A percentile compares a stretch with the other conserved stretches of the same genome.
These are phyloP conservation scores for Phaffia rhodozyma DNA, from an alignment of 1,284 basidiomycete species.

Conservation along the genomic window DNA sequence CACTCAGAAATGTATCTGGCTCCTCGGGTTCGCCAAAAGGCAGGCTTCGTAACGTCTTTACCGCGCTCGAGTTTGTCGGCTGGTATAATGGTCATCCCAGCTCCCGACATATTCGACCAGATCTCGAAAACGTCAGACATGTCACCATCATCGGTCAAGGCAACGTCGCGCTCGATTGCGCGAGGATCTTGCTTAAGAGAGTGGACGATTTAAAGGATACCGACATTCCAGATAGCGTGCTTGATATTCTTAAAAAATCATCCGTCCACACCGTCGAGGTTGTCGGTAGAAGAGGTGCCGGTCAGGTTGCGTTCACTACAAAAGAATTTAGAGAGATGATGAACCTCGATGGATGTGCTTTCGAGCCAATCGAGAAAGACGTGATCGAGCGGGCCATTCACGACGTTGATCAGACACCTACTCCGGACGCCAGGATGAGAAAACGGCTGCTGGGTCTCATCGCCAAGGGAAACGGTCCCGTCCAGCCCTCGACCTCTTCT, in stretches of 20 bases:
- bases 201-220: conserved; percentile 52
- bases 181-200: conserved; percentile 69
- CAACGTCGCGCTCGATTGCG: conserved; percentile 90
- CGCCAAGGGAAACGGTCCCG: conserved; percentile 25
- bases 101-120: conserved; percentile 34
- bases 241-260: conserved; percentile 55
- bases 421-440: conserved; percentile 33
- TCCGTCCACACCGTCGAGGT: conserved; percentile 66
- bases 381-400: conserved; percentile 32
- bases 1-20: conserved; percentile 38
- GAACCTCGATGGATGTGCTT: conserved; percentile 55
- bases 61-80: conserved; percentile 78
- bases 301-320: conserved; percentile 82
- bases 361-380: conserved; percentile 36
- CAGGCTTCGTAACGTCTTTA: conserved; percentile 45
- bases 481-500: background rate
- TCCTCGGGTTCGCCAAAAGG: conserved; percentile 38
- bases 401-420: conserved; percentile 22
- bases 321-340: conserved; percentile 92
- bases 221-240: conserved; percentile 67
- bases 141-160: conserved; percentile 87
- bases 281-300: conserved; percentile 72
- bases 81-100: conserved; percentile 95
- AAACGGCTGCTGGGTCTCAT: conserved; percentile 41
- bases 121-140: conserved; percentile 50